Conservation (phyloP, 192 early-diverging fungal genomes). For the Oehlia diaphana region DNA sequence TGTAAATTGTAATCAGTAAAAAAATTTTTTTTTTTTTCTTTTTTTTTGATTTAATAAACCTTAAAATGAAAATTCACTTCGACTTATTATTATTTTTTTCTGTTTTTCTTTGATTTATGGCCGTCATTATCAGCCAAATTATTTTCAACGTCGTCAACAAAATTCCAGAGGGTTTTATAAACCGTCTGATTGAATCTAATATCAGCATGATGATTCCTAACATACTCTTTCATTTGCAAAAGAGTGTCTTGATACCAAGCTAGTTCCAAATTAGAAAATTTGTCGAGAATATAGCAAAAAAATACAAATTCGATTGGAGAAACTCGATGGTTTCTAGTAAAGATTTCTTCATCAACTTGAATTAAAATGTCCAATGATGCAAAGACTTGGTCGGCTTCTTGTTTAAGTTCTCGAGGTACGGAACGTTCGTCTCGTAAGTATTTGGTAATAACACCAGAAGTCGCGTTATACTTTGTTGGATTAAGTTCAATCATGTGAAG, state of each 20-base stretch:
- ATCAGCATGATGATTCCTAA: constrained; percentile 5
- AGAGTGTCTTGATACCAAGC: constrained; percentile 5
- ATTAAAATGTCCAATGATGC: constrained; percentile 14
- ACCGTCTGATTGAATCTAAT: constrained; percentile 14
- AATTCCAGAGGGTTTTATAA: constrained; percentile 4
- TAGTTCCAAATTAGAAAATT: neutral
- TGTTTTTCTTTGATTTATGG: neutral
- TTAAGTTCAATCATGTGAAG: constrained; percentile 22
- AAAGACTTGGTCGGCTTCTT: neutral
- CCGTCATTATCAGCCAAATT: neutral
- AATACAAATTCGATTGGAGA: constrained; percentile 30
- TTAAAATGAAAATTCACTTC: too few species aligned
- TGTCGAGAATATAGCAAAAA: constrained; percentile 20
- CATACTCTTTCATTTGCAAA: constrained; percentile 19
- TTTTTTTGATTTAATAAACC: too few species aligned
- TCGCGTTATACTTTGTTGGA: neutral
- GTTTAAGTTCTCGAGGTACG: neutral
- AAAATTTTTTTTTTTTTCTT: too few species aligned
- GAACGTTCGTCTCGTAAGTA: constrained; percentile 12
- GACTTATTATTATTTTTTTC: neutral
- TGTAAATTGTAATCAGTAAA: too few species aligned
- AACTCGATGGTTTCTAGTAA: constrained; percentile 1
- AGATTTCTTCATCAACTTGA: constrained; percentile 1
- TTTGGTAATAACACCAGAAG: neutral
- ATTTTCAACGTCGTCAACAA: neutral